Conservation (phyloP, 441 rosid genomes). For the Iberis amara region DNA sequence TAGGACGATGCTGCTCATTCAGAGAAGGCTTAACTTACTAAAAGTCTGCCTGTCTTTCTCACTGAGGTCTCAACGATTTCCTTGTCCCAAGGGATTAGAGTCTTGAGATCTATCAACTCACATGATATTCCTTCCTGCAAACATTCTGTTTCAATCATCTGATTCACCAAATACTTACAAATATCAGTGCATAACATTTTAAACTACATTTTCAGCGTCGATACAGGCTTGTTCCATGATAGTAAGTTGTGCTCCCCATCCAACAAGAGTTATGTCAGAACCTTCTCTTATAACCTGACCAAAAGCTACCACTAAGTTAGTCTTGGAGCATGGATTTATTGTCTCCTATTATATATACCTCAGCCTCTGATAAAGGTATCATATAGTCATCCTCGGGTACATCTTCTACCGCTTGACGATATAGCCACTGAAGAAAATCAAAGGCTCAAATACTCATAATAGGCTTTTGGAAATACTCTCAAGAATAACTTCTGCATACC, state of each 20-base stretch:
- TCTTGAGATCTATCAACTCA: conserved; percentile 83
- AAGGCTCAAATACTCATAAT: background rate
- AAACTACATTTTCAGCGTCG: conserved; percentile 60
- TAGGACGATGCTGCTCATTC: background rate
- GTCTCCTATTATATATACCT: conserved; percentile 38
- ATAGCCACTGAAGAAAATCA: conserved; percentile 58
- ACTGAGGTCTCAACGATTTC: conserved; percentile 85
- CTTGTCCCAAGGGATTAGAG: conserved; percentile 88
- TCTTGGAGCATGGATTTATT: conserved; percentile 8
- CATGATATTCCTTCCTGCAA: conserved; percentile 79
- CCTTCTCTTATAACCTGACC: conserved; percentile 71
- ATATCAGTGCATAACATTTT: background rate
- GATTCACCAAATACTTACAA: background rate
- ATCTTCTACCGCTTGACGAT: conserved; percentile 76
- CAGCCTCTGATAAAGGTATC: conserved; percentile 81
- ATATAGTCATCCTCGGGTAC: conserved; percentile 84
- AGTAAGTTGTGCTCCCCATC: conserved; percentile 92
- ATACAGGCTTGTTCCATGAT: conserved; percentile 75
- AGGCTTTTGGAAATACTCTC: no score
- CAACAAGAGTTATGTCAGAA: conserved; percentile 77
- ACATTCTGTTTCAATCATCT: background rate
- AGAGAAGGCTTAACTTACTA: conserved; percentile 41
- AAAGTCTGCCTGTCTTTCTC: conserved; percentile 78
- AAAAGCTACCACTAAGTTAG: conserved; percentile 15
- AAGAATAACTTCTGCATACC: conserved; percentile 31